These are phyloP conservation scores for Ampelocalamus luodianensis DNA, from an alignment of 176 grass and related monocot genomes.

Conservation along the genomic window DNA sequence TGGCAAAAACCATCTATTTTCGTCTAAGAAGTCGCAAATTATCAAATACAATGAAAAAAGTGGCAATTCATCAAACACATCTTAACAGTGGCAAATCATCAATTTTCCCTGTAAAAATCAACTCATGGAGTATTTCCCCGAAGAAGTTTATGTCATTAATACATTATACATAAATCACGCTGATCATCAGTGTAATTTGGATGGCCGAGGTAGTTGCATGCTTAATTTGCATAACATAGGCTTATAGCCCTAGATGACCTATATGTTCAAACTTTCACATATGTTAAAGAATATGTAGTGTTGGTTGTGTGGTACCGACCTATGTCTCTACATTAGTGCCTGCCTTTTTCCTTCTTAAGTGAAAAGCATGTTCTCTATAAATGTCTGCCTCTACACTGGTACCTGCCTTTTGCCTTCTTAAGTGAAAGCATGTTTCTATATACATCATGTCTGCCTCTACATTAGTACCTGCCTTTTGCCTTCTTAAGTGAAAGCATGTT, in stretches of 20 bases:
- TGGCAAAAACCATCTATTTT: too few relatives aligned
- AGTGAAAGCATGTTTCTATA: too few relatives aligned
- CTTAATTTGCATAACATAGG: constrained; percentile 28
- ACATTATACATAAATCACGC: neutral
- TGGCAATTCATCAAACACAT: too few relatives aligned
- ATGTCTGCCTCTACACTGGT: neutral
- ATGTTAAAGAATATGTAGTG: constrained; percentile 29
- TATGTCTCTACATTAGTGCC: neutral
- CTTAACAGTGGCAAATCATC: too few relatives aligned
- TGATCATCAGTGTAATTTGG: constrained; percentile 16
- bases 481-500: neutral
- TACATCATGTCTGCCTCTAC: neutral
- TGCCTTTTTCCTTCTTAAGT: constrained; percentile 6
- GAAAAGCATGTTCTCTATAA: neutral
- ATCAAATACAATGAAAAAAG: too few relatives aligned
- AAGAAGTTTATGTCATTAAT: neutral
- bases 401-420: too few relatives aligned
- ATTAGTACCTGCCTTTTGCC: neutral
- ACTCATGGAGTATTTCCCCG: neutral
- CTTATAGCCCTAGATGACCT: constrained; percentile 14
- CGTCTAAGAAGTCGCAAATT: too few relatives aligned
- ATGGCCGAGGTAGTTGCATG: constrained; percentile 21
- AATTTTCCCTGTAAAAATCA: neutral
- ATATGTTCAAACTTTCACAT: constrained; percentile 22
- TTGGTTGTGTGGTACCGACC: constrained; percentile 38